A percentile compares a stretch with the other conserved stretches of the same genome.
Conservation (phyloP, 179 eudicot species). For the Heliamphora pulchella region DNA sequence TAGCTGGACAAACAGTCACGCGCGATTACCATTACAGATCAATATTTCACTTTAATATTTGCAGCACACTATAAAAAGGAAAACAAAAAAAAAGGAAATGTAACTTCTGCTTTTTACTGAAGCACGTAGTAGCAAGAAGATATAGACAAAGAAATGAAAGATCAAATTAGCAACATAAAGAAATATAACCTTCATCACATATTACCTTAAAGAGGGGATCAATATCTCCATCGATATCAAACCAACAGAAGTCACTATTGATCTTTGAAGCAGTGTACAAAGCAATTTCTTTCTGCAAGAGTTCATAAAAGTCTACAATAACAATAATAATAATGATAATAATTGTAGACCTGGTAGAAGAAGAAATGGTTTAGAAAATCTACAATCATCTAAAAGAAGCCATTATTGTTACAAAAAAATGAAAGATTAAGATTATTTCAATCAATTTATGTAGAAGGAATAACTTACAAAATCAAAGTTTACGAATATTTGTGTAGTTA, state of each 20-base stretch:
- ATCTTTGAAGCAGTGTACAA: slow-evolving; percentile 88
- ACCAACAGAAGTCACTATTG: slow-evolving; percentile 77
- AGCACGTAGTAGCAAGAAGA: neutral
- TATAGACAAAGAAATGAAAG: slow-evolving; percentile 3
- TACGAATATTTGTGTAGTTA: too few relatives aligned
- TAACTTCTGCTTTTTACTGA: neutral
- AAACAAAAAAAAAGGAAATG: slow-evolving; percentile 3
- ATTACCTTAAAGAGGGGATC: slow-evolving; percentile 95
- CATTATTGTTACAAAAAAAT: neutral
- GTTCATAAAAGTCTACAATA: neutral
- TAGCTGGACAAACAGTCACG: neutral
- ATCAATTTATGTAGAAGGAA: neutral
- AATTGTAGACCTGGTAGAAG: neutral
- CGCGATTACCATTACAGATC: neutral
- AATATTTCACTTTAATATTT: neutral
- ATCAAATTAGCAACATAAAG: slow-evolving; percentile 1
- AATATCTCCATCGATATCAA: slow-evolving; percentile 87
- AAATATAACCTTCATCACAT: neutral
- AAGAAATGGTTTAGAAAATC: neutral
- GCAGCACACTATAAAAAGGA: neutral
- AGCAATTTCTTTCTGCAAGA: slow-evolving; percentile 87
- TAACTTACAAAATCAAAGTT: neutral
- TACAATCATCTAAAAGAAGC: neutral
- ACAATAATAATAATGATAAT: neutral
- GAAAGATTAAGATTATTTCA: neutral